Evolutionary conservation across 495 filamentous ascomycete species (phyloP).

Genomic region (Talaromyces nanjingensis): DNA sequence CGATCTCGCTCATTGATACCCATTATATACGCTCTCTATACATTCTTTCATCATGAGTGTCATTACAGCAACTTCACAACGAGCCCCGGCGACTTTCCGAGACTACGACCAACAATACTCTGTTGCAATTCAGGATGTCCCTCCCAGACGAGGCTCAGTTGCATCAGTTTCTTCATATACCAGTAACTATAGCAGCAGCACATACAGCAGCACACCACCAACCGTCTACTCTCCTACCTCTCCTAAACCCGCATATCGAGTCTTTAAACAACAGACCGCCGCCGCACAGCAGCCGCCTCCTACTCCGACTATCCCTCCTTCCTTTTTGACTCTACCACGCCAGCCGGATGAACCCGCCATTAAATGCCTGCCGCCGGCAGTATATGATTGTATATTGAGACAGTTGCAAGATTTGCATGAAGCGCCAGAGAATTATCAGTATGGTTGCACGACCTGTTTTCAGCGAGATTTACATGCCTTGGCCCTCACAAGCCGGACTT

Average conservation of each 20-base stretch:
- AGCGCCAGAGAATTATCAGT: conserved; percentile 22
- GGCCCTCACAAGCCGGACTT: conserved; percentile 57
- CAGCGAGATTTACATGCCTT: conserved; percentile 67
- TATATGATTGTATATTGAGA: conserved; percentile 50
- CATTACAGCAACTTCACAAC: conserved; percentile 37
- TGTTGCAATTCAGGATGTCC: conserved; percentile 24
- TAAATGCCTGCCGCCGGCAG: conserved; percentile 45
- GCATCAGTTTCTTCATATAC: conserved; percentile 27
- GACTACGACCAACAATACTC: conserved; percentile 21
- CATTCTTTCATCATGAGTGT: conserved; percentile 28
- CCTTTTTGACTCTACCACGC: conserved; percentile 28
- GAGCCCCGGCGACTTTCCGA: conserved; percentile 26
- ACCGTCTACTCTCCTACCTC: conserved; percentile 32
- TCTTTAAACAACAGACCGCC: conserved; percentile 17
- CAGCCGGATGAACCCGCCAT: conserved; percentile 31
- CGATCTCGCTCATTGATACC: background rate
- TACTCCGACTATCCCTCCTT: background rate
- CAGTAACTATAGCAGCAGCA: conserved; percentile 34
- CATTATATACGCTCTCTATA: background rate
- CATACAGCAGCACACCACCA: conserved; percentile 29
- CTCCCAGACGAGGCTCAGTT: conserved; percentile 19
- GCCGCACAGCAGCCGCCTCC: background rate
- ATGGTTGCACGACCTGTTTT: conserved; percentile 66
- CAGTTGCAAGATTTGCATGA: conserved; percentile 45
- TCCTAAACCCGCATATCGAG: conserved; percentile 20